Percentiles rank a stretch among this genome's conserved stretches.
Conservation (phyloP, 495 filamentous ascomycete genomes). For the Viridothelium virens region DNA sequence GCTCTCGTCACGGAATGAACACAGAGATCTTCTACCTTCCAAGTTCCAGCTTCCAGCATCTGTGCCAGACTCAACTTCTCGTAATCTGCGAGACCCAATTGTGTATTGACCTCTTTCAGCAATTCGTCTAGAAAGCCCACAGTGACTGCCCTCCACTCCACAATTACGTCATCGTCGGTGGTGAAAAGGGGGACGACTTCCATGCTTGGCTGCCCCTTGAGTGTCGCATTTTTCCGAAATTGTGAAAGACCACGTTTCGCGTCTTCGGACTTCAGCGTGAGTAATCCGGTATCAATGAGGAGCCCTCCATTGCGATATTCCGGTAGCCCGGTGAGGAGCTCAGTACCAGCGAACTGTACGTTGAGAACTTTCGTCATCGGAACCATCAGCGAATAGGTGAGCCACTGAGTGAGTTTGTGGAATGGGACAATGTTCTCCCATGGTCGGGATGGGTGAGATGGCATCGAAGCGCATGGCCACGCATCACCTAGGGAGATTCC, state of each 20-base stretch:
- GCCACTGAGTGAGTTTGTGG: slow-evolving; percentile 88
- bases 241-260: slow-evolving; percentile 57
- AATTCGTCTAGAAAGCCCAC: slow-evolving; percentile 77
- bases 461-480: slow-evolving; percentile 83
- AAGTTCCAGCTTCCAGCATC: slow-evolving; percentile 81
- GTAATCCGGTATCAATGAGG: slow-evolving; percentile 71
- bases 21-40: slow-evolving; percentile 62
- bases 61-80: slow-evolving; percentile 63
- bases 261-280: slow-evolving; percentile 63
- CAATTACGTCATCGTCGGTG: slow-evolving; percentile 73
- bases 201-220: slow-evolving; percentile 64
- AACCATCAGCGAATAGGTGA: slow-evolving; percentile 81
- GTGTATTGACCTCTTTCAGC: slow-evolving; percentile 61
- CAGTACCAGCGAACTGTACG: slow-evolving; percentile 67
- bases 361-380: slow-evolving; percentile 72
- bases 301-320: slow-evolving; percentile 86
- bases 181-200: slow-evolving; percentile 71
- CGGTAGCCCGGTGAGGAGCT: slow-evolving; percentile 74
- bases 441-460: slow-evolving; percentile 61
- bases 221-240: slow-evolving; percentile 64
- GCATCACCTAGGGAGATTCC: slow-evolving; percentile 87
- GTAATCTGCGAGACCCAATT: slow-evolving; percentile 47
- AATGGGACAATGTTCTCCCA: slow-evolving; percentile 96
- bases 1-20: background rate
- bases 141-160: slow-evolving; percentile 79